Percentiles rank a stretch among this genome's conserved stretches.
Conservation (phyloP, 2,329 filamentous ascomycete species). For the Annulohypoxylon truncatum region DNA sequence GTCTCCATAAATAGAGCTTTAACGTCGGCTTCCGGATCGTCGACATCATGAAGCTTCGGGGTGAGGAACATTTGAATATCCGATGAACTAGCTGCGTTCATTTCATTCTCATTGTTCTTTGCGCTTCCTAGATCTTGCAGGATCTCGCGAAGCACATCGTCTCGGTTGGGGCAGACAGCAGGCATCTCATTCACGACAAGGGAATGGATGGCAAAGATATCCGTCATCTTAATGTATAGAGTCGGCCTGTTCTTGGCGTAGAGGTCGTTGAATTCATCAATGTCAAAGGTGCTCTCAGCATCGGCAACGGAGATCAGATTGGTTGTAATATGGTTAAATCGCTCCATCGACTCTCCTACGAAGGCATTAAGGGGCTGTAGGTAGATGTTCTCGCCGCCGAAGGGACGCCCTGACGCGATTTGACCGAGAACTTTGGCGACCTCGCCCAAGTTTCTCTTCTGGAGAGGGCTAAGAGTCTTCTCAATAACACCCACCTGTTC, state of each 20-base stretch:
- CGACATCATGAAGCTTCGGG: constrained; percentile 87
- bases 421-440: constrained; percentile 93
- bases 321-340: constrained; percentile 79
- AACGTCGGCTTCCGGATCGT: constrained; percentile 91
- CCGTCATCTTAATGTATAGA: constrained; percentile 98
- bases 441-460: constrained; percentile 91
- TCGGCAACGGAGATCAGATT: constrained; percentile 85
- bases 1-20: constrained; percentile 98
- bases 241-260: constrained; percentile 97
- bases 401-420: constrained; percentile 86
- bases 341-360: constrained; percentile 83
- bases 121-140: constrained; percentile 94
- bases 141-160: constrained; percentile 91
- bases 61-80: constrained; percentile 93
- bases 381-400: constrained; percentile 95
- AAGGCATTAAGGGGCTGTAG: constrained; percentile 95
- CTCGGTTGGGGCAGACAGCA: constrained; percentile 79
- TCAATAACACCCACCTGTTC: constrained; percentile 95
- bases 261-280: constrained; percentile 98
- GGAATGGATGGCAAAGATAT: constrained; percentile 96
- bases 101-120: constrained; percentile 95
- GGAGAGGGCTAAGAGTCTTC: constrained; percentile 85
- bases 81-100: constrained; percentile 84
- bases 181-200: constrained; percentile 84
- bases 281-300: constrained; percentile 93